Base-by-base conservation (phyloP, 2,329 filamentous ascomycete species). In the Neocucurbitaria cava region DNA sequence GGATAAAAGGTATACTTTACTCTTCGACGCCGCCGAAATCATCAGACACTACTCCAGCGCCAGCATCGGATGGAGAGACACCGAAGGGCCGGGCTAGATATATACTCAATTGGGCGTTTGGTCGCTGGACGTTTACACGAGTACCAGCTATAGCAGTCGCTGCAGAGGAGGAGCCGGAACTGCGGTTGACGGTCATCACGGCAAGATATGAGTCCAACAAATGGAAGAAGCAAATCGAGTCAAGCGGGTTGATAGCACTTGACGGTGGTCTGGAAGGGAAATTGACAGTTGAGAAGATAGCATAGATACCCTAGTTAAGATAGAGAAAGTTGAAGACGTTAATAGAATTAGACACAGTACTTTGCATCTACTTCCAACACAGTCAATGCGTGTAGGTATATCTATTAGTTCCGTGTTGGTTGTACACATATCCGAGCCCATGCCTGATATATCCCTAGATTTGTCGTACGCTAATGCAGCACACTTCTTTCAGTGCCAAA, bases 21-120 rank as follows among this genome's bases (percentile, higher is more conserved):
- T 39, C 76, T 58, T 56, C 77, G 0, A 77, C 74, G 0, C 77
- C 79, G 0, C 79, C 80, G 1, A 77, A 78, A 43, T 81, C 82
- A 3, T 83, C 81, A 15, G 77, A 78, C 13, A 55, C 64, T 1
- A 69, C 65, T 17, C 63, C 72, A 11, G 62, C 58, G 17, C 63
- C 72, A 11, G 62, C 58, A 9, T 64, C 74, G 6, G 62, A 70
- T 13, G 62, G 69, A 8, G 57, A 85, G 10, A 78, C 59, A 42
- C 57, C 47, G 18, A 57, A 52, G 6, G 76, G 75, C 1, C 69
- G 75, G 18, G 75, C 76, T 15, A 82, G 90, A 50, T 97, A 95
- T 72, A 96, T 99, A 40, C 83, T 99, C 55, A 99, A 99, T 75
- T 99, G 95, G 95, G 95, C 95, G 0, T 99, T 99, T 77, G 92